phyloP scores from a whole-genome alignment of 2,329 filamentous ascomycete species.

The Xylariales sp. region DNA sequence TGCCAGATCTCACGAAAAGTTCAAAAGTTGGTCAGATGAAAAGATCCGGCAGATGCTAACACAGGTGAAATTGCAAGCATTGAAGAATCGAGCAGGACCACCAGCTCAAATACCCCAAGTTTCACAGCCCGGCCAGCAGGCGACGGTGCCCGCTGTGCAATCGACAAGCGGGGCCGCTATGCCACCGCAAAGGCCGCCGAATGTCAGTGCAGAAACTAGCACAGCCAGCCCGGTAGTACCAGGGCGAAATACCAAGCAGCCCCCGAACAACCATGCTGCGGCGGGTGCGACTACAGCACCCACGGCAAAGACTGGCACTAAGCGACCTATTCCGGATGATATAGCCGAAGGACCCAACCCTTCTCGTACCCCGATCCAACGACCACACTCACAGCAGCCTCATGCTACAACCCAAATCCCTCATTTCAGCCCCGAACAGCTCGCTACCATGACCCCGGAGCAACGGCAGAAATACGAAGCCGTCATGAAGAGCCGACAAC shows the following conservation, averaged over 20 bases:
- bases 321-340: conserved; percentile 64
- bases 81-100: conserved; percentile 35
- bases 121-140: conserved; percentile 36
- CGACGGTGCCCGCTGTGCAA: conserved; percentile 38
- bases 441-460: conserved; percentile 58
- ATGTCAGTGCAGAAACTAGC: conserved; percentile 37
- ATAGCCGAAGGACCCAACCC: conserved; percentile 45
- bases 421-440: conserved; percentile 52
- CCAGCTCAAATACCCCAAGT: conserved; percentile 37
- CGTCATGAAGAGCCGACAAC: conserved; percentile 46
- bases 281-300: conserved; percentile 55
- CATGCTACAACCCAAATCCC: conserved; percentile 42
- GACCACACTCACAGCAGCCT: conserved; percentile 48
- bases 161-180: conserved; percentile 39
- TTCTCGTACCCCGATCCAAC: conserved; percentile 43
- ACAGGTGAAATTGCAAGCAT: conserved; percentile 42
- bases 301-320: conserved; percentile 58
- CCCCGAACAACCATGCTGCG: conserved; percentile 52
- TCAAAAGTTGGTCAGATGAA: conserved; percentile 45
- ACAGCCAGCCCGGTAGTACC: conserved; percentile 37
- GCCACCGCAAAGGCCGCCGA: conserved; percentile 42
- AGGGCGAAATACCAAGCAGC: conserved; percentile 48
- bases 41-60: conserved; percentile 40
- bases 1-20: conserved; percentile 44
- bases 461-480: conserved; percentile 60